These are phyloP conservation scores for Penicillium samsonianum DNA, from an alignment of 495 filamentous ascomycete species.

Conservation along the genomic window DNA sequence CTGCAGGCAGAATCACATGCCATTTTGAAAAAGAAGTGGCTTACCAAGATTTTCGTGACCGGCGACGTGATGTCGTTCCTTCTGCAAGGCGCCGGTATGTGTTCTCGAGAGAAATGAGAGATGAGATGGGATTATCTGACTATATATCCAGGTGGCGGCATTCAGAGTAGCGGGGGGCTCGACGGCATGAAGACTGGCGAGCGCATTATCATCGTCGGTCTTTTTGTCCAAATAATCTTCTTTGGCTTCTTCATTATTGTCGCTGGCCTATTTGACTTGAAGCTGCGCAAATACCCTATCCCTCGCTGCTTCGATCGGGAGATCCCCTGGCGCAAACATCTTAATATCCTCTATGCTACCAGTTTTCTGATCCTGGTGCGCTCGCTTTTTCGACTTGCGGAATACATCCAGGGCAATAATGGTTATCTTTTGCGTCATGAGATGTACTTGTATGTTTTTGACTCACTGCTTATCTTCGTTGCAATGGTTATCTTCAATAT, in stretches of 20 bases:
- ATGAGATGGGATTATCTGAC: too few relatives aligned
- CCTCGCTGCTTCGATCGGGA: constrained; percentile 46
- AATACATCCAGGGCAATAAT: constrained; percentile 56
- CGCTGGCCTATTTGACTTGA: constrained; percentile 33
- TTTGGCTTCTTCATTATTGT: constrained; percentile 43
- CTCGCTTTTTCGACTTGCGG: constrained; percentile 57
- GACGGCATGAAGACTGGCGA: constrained; percentile 31
- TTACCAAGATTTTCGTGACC: constrained; percentile 25
- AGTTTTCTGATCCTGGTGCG: constrained; percentile 58
- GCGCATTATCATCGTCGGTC: constrained; percentile 41
- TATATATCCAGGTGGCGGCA: constrained; percentile 11
- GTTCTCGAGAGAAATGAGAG: too few relatives aligned
- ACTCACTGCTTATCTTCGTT: constrained; percentile 53
- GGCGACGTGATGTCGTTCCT: constrained; percentile 25
- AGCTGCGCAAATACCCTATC: constrained; percentile 30
- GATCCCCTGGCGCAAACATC: constrained; percentile 7
- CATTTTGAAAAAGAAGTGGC: constrained; percentile 14
- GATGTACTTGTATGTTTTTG: constrained; percentile 60
- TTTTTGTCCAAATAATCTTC: constrained; percentile 38
- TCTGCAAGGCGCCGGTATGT: constrained; percentile 15
- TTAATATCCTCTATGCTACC: constrained; percentile 3
- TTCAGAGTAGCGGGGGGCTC: constrained; percentile 18
- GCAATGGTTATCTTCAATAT: constrained; percentile 52
- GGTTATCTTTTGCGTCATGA: constrained; percentile 54
- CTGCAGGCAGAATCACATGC: constrained; percentile 37